A percentile compares a stretch with the other conserved stretches of the same genome.
Evolutionary conservation across 2,329 filamentous ascomycete species (phyloP).

Genomic region (Trichophaea hybrida): DNA sequence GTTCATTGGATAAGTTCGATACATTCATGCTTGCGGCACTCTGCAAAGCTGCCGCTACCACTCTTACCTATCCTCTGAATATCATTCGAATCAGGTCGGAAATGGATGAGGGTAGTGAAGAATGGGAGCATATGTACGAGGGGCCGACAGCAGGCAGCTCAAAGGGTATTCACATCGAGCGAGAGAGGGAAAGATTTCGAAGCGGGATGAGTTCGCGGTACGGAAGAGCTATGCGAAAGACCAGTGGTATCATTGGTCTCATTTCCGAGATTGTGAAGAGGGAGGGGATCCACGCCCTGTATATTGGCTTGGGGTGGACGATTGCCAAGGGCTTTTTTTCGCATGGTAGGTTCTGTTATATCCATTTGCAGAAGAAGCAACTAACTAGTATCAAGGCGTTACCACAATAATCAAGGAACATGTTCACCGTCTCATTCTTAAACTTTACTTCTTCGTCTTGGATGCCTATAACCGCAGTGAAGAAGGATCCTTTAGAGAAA

Average conservation of each 20-base stretch:
- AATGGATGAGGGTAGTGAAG: constrained; percentile 23
- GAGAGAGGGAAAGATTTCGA: background rate
- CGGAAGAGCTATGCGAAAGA: background rate
- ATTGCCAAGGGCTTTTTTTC: constrained; percentile 71
- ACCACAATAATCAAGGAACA: constrained; percentile 77
- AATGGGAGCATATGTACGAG: constrained; percentile 29
- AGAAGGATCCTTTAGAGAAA: constrained; percentile 32
- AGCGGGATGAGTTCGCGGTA: background rate
- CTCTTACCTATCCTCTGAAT: constrained; percentile 71
- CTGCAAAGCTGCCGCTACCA: constrained; percentile 63
- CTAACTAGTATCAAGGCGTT: constrained; percentile 31
- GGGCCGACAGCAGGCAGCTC: constrained; percentile 27
- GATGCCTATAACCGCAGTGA: constrained; percentile 31
- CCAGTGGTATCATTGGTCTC: constrained; percentile 18
- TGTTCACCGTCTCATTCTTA: constrained; percentile 57
- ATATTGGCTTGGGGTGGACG: constrained; percentile 62
- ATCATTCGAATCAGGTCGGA: constrained; percentile 64
- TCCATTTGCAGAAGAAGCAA: background rate
- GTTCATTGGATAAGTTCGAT: constrained; percentile 33
- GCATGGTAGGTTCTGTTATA: constrained; percentile 41
- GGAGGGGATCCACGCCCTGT: constrained; percentile 57
- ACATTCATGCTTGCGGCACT: constrained; percentile 57
- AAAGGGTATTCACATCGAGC: background rate
- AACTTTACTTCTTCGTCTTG: constrained; percentile 54
- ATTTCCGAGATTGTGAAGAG: constrained; percentile 36